Evolutionary conservation across 2,329 filamentous ascomycete genomes (phyloP).

Genomic region (Zalaria obscura): DNA sequence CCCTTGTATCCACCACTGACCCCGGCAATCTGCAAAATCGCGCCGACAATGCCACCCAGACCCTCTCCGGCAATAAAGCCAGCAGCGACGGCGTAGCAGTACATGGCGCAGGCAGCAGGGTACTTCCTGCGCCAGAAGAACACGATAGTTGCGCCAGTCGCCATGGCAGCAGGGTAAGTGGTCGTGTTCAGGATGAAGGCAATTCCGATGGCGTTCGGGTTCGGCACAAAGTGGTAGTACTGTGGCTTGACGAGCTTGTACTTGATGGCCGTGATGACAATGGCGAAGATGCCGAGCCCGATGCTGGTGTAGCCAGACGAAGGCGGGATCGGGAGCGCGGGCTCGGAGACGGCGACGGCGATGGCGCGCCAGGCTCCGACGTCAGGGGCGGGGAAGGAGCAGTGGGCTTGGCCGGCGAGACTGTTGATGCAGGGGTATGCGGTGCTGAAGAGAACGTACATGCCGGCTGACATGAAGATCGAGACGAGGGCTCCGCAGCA

Average conservation of each 20-base stretch:
- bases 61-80: slow-evolving; percentile 48
- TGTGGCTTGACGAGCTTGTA: slow-evolving; percentile 36
- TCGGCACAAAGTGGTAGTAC: slow-evolving; percentile 40
- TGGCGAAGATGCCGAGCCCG: slow-evolving; percentile 34
- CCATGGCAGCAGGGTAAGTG: slow-evolving; percentile 40
- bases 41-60: slow-evolving; percentile 43
- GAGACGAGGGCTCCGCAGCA: slow-evolving; percentile 45
- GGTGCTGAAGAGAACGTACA: slow-evolving; percentile 50
- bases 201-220: slow-evolving; percentile 44
- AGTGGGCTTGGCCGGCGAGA: slow-evolving; percentile 30
- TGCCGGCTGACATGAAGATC: slow-evolving; percentile 47
- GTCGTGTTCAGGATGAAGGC: slow-evolving; percentile 42
- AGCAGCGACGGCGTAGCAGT: slow-evolving; percentile 41
- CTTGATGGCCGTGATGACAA: slow-evolving; percentile 34
- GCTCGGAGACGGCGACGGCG: slow-evolving; percentile 43
- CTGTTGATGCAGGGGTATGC: slow-evolving; percentile 49
- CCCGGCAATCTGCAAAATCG: slow-evolving; percentile 27
- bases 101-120: slow-evolving; percentile 32
- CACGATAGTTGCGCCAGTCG: slow-evolving; percentile 37
- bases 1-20: slow-evolving; percentile 23
- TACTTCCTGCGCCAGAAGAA: slow-evolving; percentile 38
- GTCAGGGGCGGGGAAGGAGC: slow-evolving; percentile 45
- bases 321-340: slow-evolving; percentile 36
- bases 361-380: slow-evolving; percentile 51
- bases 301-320: slow-evolving; percentile 41